Evolutionary conservation across 2,329 filamentous ascomycete genomes (phyloP), one percentile per base, ranked within the genome.

Genomic region (Hirsutella thompsonii): DNA sequence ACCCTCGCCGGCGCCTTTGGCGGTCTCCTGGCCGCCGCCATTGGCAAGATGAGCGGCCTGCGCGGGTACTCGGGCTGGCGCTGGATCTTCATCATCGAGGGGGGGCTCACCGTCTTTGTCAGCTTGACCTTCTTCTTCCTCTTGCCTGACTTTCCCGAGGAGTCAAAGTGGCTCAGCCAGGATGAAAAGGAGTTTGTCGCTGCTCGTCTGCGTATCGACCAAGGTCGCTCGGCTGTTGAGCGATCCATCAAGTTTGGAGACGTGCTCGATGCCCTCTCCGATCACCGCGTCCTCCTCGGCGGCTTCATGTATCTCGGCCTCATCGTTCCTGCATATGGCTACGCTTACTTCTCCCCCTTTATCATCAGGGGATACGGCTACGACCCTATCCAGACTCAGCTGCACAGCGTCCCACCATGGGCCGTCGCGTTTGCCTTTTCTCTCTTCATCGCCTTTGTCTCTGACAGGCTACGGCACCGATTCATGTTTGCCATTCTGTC

Each of bases 81-180:
- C 41, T 89, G 82, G 81, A 83, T 88, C 47, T 89, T 90, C 56
- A 83, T 95, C 53, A 60, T 90, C 8, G 84, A 89, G 57, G 83
- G 83, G 5, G 49, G 66, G 4, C 59, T 83, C 11, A 84, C 81
- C 9, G 72, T 74, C 42, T 52, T 81, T 20, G 64, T 81, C 37
- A 72, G 76, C 33, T 55, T 83, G 40, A 49, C 73, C 39, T 79
- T 81, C 55, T 81, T 73, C 60, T 88, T 87, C 56, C 59, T 75
- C 33, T 75, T 89, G 36, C 81, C 83, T 1, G 74, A 78, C 45
- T 89, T 89, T 60, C 83, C 82, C 2, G 82, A 86, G 58, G 73
- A 85, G 40, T 76, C 74, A 21, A 81, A 74, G 51, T 90, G 83
- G 81, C 66, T 90, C 43, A 71, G 61, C 6, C 66, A 76, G n/a